Evolutionary conservation across 2,329 filamentous ascomycete genomes (phyloP).

Genomic region (Microdochium nivale): DNA sequence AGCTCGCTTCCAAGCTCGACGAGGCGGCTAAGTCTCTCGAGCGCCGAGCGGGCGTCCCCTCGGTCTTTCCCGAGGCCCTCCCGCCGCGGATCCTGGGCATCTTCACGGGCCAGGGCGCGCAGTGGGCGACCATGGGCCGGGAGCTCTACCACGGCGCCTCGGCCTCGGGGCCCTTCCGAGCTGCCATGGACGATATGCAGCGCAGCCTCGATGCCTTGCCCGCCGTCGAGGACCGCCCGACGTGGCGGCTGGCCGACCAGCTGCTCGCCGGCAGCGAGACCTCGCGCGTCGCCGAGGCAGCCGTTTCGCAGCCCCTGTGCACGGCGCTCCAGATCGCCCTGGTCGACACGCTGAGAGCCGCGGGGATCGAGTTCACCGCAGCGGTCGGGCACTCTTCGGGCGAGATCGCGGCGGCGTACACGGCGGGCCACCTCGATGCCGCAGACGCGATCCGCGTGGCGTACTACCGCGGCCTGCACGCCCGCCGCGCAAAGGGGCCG

Average conservation of each 20-base stretch:
- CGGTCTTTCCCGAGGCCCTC: not conserved
- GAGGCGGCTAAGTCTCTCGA: conserved; percentile 9
- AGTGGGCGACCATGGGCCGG: conserved; percentile 17
- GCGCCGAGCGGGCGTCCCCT: conserved; percentile 9
- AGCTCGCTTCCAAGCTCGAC: not conserved
- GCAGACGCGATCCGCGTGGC: conserved; percentile 28
- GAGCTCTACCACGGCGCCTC: conserved; percentile 5
- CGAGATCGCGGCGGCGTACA: conserved; percentile 35
- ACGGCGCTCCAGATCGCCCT: conserved; percentile 25
- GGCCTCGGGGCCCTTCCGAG: not conserved
- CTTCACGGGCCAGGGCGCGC: conserved; percentile 17
- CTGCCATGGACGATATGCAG: conserved; percentile 9
- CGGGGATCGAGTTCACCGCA: conserved; percentile 9
- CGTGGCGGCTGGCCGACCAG: conserved; percentile 2
- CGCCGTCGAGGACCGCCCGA: conserved; percentile 13
- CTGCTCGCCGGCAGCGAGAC: conserved; percentile 2
- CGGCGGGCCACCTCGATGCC: conserved; percentile 23
- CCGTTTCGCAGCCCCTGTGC: conserved; percentile 20
- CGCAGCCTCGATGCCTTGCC: conserved; percentile 9
- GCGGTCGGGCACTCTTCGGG: conserved; percentile 33
- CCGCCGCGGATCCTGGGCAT: conserved; percentile 14
- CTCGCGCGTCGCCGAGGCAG: conserved; percentile 5
- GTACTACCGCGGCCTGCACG: conserved; percentile 29
- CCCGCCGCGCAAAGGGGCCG: conserved; percentile 6
- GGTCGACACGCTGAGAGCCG: conserved; percentile 13